Percentiles rank a stretch among this genome's conserved stretches.
These are phyloP conservation scores for Daldinia eschscholtzii DNA, from an alignment of 2,329 filamentous ascomycete species.

Conservation along the genomic window DNA sequence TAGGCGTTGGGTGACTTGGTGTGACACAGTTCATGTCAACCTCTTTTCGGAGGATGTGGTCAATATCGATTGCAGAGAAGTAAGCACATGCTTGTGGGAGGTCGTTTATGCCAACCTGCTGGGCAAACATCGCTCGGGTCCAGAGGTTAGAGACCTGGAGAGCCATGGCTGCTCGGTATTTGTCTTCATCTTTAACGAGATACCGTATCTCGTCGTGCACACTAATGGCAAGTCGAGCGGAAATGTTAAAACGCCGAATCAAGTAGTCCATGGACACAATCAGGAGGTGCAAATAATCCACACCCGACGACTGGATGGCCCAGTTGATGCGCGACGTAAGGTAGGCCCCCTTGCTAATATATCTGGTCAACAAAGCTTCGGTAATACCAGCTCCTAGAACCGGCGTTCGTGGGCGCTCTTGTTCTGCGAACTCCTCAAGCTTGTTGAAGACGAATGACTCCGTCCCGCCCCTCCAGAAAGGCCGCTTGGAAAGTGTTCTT, in stretches of 20 bases:
- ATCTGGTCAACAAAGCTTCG: constrained; percentile 90
- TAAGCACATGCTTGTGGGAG: constrained; percentile 94
- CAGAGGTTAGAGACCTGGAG: constrained; percentile 94
- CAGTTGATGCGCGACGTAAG: constrained; percentile 98
- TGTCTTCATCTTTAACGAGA: constrained; percentile 85
- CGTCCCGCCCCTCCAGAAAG: constrained; percentile 96
- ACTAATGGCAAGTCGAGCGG: constrained; percentile 88
- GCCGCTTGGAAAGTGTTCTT: constrained; percentile 76
- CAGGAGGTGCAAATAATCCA: constrained; percentile 95
- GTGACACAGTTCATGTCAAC: constrained; percentile 98
- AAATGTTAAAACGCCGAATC: constrained; percentile 83
- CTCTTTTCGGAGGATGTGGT: constrained; percentile 95
- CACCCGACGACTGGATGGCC: constrained; percentile 97
- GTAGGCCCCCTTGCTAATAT: constrained; percentile 89
- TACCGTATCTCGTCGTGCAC: constrained; percentile 99
- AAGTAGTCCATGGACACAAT: constrained; percentile 97
- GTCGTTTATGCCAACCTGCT: constrained; percentile 96
- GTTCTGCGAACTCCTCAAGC: constrained; percentile 96
- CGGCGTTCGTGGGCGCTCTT: constrained; percentile 89
- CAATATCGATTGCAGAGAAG: constrained; percentile 95
- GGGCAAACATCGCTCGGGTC: constrained; percentile 97
- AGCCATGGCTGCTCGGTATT: constrained; percentile 90
- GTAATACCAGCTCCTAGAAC: constrained; percentile 96
- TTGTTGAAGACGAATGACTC: constrained; percentile 99
- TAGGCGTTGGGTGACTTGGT: constrained; percentile 82